Evolutionary conservation across 306 rosid genomes (phyloP).

Genomic region (Prunus salicina): DNA sequence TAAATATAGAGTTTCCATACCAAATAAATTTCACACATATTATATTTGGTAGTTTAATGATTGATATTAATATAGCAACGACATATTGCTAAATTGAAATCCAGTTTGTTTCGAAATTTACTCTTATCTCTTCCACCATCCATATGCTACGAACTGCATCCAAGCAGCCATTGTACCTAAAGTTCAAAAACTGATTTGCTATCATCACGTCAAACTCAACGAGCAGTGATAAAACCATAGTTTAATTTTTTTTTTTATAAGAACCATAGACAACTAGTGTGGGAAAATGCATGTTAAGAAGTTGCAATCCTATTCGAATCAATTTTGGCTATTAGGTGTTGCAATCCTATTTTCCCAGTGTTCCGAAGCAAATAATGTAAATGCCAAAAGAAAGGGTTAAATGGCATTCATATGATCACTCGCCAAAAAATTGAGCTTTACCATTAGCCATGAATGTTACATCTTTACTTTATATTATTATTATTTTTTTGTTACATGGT

Average conservation of each 20-base stretch:
- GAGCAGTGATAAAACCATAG: too few species aligned
- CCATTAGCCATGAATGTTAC: background rate
- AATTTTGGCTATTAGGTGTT: too few species aligned
- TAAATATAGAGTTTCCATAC: background rate
- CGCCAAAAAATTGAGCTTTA: background rate
- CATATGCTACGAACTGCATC: constrained; percentile 58
- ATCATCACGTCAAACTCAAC: too few species aligned
- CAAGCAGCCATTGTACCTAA: constrained; percentile 74
- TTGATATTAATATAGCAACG: background rate
- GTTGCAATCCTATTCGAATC: too few species aligned
- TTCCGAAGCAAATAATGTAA: constrained; percentile 7
- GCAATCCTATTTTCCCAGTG: background rate
- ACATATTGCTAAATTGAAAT: too few species aligned
- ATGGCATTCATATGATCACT: background rate
- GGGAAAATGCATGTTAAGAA: constrained; percentile 2
- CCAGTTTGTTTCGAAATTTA: background rate
- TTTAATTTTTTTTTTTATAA: too few species aligned
- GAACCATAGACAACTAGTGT: background rate
- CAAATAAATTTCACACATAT: background rate
- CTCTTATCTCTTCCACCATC: constrained; percentile 40
- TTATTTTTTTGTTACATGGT: too few species aligned
- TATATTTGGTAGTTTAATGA: background rate
- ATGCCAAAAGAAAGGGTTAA: background rate
- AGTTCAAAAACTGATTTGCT: background rate
- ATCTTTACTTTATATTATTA: constrained; percentile 5